Evolutionary conservation across 305 asterid genomes (phyloP).

Genomic region (Plantago coronopus): DNA sequence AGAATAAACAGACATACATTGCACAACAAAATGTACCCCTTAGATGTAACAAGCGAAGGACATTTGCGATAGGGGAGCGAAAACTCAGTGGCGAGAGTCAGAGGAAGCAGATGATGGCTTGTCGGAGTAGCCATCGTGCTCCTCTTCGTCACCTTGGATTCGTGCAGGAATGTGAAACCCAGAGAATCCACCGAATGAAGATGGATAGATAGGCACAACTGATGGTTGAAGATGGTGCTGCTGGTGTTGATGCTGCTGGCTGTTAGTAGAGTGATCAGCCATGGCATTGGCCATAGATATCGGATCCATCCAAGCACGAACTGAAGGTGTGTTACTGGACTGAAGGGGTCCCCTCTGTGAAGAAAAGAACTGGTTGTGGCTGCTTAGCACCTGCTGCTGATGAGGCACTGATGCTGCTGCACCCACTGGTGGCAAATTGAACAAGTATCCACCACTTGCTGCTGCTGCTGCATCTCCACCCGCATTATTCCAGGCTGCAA

Average conservation of each 20-base stretch:
- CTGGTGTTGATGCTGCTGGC: constrained; percentile 28
- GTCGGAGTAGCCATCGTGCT: constrained; percentile 89
- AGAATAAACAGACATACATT: neutral
- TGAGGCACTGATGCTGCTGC: constrained; percentile 43
- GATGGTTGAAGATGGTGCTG: constrained; percentile 44
- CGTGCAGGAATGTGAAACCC: constrained; percentile 89
- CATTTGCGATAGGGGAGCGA: constrained; percentile 21
- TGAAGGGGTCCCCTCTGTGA: constrained; percentile 99
- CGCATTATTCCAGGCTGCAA: constrained; percentile 51
- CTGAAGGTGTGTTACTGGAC: constrained; percentile 93
- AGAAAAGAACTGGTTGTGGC: constrained; percentile 44
- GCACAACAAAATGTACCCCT: neutral
- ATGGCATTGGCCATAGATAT: constrained; percentile 26
- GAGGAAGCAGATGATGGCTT: constrained; percentile 99
- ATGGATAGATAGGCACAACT: constrained; percentile 45
- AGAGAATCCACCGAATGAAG: constrained; percentile 56
- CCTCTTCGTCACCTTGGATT: constrained; percentile 97
- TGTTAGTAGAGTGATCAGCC: constrained; percentile 32
- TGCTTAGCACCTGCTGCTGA: constrained; percentile 58
- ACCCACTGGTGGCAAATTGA: constrained; percentile 47
- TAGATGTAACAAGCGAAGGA: too few species aligned
- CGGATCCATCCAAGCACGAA: constrained; percentile 96
- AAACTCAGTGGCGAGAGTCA: constrained; percentile 76
- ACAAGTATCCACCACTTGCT: constrained; percentile 43
- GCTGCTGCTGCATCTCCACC: constrained; percentile 33